Base-by-base conservation (phyloP, 129 eudicot genomes). In the Pseudognaphalium luteoalbum region DNA sequence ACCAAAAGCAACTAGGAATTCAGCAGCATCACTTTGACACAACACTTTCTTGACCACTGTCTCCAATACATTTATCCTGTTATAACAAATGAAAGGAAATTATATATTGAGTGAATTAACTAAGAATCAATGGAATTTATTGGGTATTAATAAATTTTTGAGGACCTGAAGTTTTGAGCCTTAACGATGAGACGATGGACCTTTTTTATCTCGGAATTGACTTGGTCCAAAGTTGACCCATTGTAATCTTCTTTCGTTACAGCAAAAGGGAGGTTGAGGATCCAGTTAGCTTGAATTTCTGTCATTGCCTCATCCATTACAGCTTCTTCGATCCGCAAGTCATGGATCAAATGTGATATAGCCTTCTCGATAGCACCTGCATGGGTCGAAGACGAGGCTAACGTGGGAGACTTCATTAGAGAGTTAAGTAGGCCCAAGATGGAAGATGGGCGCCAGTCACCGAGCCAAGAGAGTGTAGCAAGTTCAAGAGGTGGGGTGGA, bases 381-480 rank as follows among this genome's bases (percentile, higher is more conserved):
- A 42, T 84, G 88, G n/a, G 84, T 72, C 22, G 78, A 74, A 28
- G 85, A 76, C 3, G 81, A 63, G 37, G 80, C 80, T 30, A 80
- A 76, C 47, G 84, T 66, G 71, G 83, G 76, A 1, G 89, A 85
- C 34, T 51, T 80, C 64, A 85, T 66, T 19, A 90, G 77, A 33
- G 93, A 87, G 61, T 73, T 81, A 39, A 91, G 89, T 51, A 94
- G 90, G 83, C 85, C 88, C 71, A 94, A 84, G 61, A 91, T 81
- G 86, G 92, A 73, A 76, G 97, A 84, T 33, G 99, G 99, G 76
- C 99, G 82, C 97, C 99, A 94, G 74, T 89, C 97, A 37, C 99
- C 97, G 3, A 91, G 83, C 99, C 99, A 94, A 7, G 87, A 76
- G 77, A 91, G 63, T 6, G 93, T 83, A 17, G 93, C 89, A 32